Evolutionary conservation across 2,329 filamentous ascomycete species (phyloP), one percentile per base, ranked within the genome.

Genomic region (Cytospora mali): DNA sequence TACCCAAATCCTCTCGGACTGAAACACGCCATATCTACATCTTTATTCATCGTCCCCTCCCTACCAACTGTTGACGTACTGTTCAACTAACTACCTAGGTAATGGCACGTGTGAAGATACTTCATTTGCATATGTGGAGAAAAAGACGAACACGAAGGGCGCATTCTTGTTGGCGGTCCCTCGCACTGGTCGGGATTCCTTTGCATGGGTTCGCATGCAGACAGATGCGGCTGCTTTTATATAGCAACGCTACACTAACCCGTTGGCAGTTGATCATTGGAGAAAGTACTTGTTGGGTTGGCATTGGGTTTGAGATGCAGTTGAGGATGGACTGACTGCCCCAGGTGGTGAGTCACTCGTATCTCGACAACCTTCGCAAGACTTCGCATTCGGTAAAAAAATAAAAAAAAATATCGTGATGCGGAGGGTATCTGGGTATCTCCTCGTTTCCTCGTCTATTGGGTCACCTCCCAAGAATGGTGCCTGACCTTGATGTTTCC

Each of bases 401-500:
- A n/a, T n/a, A n/a, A n/a, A n/a, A n/a, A n/a, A n/a, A n/a, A n/a
- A n/a, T n/a, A 31, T 16, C n/a, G 21, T 27, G n/a, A 48, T 35
- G 29, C 13, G 13, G 14, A 58, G 46, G 46, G 55, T 58, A 50
- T 50, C 42, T 50, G 23, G 55, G 39, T 35, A 49, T 57, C 28
- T 35, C 18, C 9, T 14, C 33, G 13, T 50, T n/a, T 27, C 46
- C 39, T 49, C 46, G 21, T 50, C 55, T 27, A 14, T 33, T 35
- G 10, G 10, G 25, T n/a, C 14, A 35, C 33, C 29, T 9, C 29
- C 27, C 28, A 23, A 33, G 49, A 9, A 25, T 39, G 33, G 23
- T 21, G 25, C 28, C 31, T 29, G 31, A 18, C 29, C 42, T 6
- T 13, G 21, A n/a, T 27, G 9, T 25, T 33, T 28, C 10, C 18